A percentile compares a stretch with the other conserved stretches of the same genome.
phyloP scores from a whole-genome alignment of 805 yeast genomes.

The Cephaloascus fragrans region DNA sequence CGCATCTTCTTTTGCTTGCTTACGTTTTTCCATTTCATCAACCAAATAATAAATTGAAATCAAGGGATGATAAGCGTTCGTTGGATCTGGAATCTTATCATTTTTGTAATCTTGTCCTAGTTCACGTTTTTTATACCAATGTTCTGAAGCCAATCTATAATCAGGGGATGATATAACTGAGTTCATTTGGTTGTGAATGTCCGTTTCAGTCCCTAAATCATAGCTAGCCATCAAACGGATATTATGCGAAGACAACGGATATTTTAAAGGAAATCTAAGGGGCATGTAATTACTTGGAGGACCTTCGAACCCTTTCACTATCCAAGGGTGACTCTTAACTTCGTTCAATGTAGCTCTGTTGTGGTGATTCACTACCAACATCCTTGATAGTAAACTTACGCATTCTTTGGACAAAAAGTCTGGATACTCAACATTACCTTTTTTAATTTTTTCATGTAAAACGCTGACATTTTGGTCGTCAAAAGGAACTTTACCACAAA shows the following conservation, averaged over 20 bases:
- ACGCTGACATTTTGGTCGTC: conserved; percentile 91
- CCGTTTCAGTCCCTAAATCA: conserved; percentile 67
- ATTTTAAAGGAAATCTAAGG: conserved; percentile 59
- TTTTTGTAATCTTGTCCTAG: conserved; percentile 17
- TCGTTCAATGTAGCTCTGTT: conserved; percentile 74
- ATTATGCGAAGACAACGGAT: conserved; percentile 60
- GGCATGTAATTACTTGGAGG: conserved; percentile 69
- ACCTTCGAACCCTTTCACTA: conserved; percentile 77
- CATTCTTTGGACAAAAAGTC: conserved; percentile 71
- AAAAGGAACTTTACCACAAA: conserved; percentile 97
- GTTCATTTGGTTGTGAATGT: conserved; percentile 45
- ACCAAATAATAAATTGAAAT: conserved; percentile 81
- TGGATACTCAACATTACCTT: conserved; percentile 90
- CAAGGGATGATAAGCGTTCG: conserved; percentile 80
- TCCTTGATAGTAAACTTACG: conserved; percentile 66
- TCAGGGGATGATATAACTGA: conserved; percentile 51
- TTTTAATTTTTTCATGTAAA: conserved; percentile 86
- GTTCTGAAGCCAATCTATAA: conserved; percentile 51
- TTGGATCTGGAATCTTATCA: conserved; percentile 56
- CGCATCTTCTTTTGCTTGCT: conserved; percentile 47
- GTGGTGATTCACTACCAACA: conserved; percentile 85
- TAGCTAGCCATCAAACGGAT: conserved; percentile 66
- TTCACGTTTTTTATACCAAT: conserved; percentile 41
- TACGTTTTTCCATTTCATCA: conserved; percentile 71
- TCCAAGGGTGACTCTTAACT: conserved; percentile 89